Evolutionary conservation across 345 rosid genomes (phyloP).

Genomic region (Eucalyptus pauciflora): DNA sequence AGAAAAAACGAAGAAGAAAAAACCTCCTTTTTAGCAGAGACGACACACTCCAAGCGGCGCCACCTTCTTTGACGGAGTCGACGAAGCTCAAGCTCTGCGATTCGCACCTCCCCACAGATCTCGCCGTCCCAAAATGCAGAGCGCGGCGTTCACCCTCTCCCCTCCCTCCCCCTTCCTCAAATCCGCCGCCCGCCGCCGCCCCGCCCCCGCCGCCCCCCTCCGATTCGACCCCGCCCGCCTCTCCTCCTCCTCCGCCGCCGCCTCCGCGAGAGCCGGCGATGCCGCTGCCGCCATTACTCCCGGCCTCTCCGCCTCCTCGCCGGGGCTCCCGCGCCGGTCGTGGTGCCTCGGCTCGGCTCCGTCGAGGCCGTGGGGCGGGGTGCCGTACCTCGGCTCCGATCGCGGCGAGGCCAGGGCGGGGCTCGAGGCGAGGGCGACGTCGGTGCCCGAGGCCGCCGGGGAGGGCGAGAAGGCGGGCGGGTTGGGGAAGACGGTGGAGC

Average conservation of each 20-base stretch:
- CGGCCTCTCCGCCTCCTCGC: constrained; percentile 5
- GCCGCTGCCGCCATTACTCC: background rate
- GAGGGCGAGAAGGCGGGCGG: constrained; percentile 32
- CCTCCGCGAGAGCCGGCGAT: background rate
- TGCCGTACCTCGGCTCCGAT: constrained; percentile 13
- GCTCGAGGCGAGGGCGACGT: constrained; percentile 42
- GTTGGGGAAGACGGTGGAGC: constrained; percentile 38
- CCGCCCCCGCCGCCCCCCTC: constrained; percentile 22
- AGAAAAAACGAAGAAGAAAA: too few species aligned
- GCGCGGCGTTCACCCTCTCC: constrained; percentile 34
- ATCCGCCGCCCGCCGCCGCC: constrained; percentile 10
- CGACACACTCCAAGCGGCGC: background rate
- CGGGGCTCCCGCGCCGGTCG: constrained; percentile 13
- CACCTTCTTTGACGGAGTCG: constrained; percentile 30
- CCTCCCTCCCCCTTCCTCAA: constrained; percentile 6
- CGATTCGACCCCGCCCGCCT: constrained; percentile 17
- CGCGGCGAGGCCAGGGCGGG: constrained; percentile 6
- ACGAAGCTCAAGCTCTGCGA: constrained; percentile 8
- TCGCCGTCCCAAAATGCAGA: constrained; percentile 42
- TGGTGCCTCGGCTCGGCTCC: background rate
- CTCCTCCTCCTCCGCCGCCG: background rate
- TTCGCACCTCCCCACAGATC: background rate
- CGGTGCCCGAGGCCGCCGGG: constrained; percentile 51
- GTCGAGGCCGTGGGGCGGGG: constrained; percentile 60
- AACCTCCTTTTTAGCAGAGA: background rate